Evolutionary conservation across 78 protist genomes (phyloP).

Genomic region (Pelomyxa schiedti): DNA sequence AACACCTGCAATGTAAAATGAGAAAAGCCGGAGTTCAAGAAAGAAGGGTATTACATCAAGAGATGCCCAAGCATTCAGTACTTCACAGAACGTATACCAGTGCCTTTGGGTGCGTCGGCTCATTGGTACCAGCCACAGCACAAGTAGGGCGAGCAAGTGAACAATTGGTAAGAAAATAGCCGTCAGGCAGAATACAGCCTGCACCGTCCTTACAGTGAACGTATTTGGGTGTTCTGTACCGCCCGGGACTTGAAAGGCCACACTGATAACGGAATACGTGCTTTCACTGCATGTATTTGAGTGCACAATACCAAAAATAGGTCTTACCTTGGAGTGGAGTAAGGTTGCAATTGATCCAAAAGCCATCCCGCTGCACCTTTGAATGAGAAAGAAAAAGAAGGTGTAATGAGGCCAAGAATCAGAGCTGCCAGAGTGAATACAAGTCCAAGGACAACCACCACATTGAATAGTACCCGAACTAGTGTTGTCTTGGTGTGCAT

Average conservation of each 20-base stretch:
- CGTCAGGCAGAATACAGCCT: conserved; percentile 3
- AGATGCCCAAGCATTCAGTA: conserved; percentile 30
- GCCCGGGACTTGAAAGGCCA: conserved; percentile 3
- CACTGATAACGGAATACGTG: conserved; percentile 1
- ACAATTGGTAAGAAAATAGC: conserved; percentile 13
- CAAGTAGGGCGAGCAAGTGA: conserved; percentile 3
- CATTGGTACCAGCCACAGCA: conserved; percentile 28
- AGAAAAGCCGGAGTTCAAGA: neutral
- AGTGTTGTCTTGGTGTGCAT: neutral
- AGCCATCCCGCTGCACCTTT: too few species aligned
- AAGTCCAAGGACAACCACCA: too few species aligned
- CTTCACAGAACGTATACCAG: conserved; percentile 2
- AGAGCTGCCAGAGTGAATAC: too few species aligned
- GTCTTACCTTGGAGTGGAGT: conserved; percentile 24
- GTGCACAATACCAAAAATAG: neutral
- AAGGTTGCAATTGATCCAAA: neutral
- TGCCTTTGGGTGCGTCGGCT: neutral
- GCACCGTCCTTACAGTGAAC: too few species aligned
- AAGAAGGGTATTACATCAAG: conserved; percentile 10
- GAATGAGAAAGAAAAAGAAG: too few species aligned
- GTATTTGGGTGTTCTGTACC: too few species aligned
- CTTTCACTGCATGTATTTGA: neutral
- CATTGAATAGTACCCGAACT: neutral
- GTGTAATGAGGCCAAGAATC: too few species aligned
- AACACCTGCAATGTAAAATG: conserved; percentile 29